Conservation (phyloP, 768 basidiomycete species). For the Boletellus emodensis region DNA sequence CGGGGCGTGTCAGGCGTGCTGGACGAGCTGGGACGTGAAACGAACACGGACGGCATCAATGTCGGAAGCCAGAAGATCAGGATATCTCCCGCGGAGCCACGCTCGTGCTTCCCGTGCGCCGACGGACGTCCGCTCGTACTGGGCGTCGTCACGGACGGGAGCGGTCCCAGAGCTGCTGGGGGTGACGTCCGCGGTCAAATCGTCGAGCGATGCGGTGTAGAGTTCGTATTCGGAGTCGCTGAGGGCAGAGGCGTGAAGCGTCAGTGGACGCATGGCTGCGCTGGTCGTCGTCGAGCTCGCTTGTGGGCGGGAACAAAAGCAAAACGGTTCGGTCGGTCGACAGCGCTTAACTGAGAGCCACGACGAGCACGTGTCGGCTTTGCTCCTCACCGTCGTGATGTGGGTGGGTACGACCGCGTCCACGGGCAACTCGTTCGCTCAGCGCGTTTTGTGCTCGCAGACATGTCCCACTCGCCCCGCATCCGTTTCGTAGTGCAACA, state of each 20-base stretch:
- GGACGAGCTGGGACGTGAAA: background rate
- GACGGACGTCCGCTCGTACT: slow-evolving; percentile 51
- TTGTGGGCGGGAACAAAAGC: background rate
- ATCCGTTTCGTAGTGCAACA: background rate
- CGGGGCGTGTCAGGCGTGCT: background rate
- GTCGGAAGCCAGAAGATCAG: slow-evolving; percentile 43
- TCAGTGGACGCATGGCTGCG: slow-evolving; percentile 54
- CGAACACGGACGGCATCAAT: slow-evolving; percentile 54
- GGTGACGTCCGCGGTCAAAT: slow-evolving; percentile 41
- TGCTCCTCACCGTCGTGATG: slow-evolving; percentile 1
- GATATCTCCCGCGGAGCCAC: slow-evolving; percentile 72
- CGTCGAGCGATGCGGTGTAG: slow-evolving; percentile 59
- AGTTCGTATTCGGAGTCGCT: slow-evolving; percentile 67
- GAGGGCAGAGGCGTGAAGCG: slow-evolving; percentile 71
- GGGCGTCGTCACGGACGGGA: slow-evolving; percentile 37
- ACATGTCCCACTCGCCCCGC: slow-evolving; percentile 4
- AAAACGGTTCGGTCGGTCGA: background rate
- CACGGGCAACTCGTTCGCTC: background rate
- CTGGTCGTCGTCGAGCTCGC: slow-evolving; percentile 1
- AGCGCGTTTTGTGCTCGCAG: background rate
- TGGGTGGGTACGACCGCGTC: background rate
- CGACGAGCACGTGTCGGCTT: slow-evolving; percentile 10
- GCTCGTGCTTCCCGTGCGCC: slow-evolving; percentile 66
- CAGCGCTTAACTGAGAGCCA: background rate
- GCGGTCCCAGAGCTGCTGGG: background rate